Base-by-base conservation (phyloP, 352 stramenopile species). In the Phytophthora palmivora region DNA sequence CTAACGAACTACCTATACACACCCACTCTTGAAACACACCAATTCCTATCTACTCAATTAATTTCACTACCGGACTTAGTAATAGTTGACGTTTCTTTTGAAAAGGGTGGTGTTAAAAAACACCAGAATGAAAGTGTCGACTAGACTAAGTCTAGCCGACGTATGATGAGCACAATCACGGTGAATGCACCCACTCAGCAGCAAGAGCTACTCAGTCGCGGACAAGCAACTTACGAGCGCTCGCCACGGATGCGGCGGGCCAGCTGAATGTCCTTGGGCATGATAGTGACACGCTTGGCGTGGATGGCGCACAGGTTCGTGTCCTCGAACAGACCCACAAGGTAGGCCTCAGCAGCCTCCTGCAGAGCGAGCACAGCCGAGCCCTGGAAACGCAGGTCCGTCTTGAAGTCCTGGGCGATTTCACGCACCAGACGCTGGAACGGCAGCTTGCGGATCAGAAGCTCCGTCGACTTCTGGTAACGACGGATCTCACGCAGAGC, bases 401-500 rank as follows among this genome's bases (percentile, higher is more conserved):
- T 93, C 75, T 91, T 96, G 74, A 89, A 89, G 69, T 92, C 82
- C 68, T 91, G 82, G 19, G 82, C 78, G 58, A 92, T 92, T 60
- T 98, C 92, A 34, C 92, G 82, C 39, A 98, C 96, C 16, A 99
- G 80, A 51, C 97, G 82, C 51, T 97, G 94, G 82, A 99, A 99
- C 34, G 96, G 97, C 18, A 99, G 82, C 75, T 97, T 96, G 49
- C 96, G 92, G 55, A 99, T 84, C 33, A 99, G 72, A n/a, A 99
- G 84, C 64, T 98, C 95, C 4, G 97, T 99, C 46, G 82, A 97
- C 54, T 89, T 90, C 85, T 99, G 97, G 80, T 98, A 99, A 43
- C 83, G 74, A 63, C 97, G 84, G 70, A 99, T 99, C 75, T 99
- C 97, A 79, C 89, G 86, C 12, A 99, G 79, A 16, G 95, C 95